Evolutionary conservation across 257 asterid species (phyloP).

Genomic region (Gentiana dahurica): DNA sequence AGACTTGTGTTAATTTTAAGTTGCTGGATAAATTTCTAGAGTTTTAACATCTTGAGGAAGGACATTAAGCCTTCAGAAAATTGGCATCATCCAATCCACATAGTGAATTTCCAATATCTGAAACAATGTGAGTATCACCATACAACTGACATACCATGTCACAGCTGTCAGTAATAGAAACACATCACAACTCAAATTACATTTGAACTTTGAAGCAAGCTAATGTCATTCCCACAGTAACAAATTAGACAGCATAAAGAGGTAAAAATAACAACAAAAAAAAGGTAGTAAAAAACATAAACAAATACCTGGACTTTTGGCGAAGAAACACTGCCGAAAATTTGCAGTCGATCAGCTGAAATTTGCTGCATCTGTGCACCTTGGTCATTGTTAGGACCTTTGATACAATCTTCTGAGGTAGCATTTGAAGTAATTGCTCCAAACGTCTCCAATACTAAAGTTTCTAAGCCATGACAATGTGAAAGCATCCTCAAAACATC

Average conservation of each 20-base stretch:
- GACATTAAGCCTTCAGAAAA: no score
- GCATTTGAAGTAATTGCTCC: conserved; percentile 29
- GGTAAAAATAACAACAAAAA: no score
- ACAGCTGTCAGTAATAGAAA: no score
- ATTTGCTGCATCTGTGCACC: conserved; percentile 14
- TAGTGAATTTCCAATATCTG: no score
- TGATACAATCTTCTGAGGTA: conserved; percentile 26
- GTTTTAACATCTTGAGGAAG: no score
- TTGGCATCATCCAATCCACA: no score
- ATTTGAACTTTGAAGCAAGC: neutral
- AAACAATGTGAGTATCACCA: no score
- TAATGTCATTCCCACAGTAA: neutral
- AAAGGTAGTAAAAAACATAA: neutral
- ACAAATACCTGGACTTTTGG: conserved; percentile 49
- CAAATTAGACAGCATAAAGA: no score
- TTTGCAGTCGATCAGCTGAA: conserved; percentile 27
- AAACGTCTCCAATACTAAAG: conserved; percentile 21
- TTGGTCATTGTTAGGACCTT: conserved; percentile 22
- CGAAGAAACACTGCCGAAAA: conserved; percentile 21
- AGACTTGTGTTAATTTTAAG: no score
- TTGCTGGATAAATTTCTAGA: no score
- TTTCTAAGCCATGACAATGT: conserved; percentile 41
- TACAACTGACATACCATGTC: no score
- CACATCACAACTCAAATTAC: no score
- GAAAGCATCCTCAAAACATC: conserved; percentile 66